phyloP scores from a whole-genome alignment of 2,329 filamentous ascomycete genomes.

The Chrysosphaeria jannelii region DNA sequence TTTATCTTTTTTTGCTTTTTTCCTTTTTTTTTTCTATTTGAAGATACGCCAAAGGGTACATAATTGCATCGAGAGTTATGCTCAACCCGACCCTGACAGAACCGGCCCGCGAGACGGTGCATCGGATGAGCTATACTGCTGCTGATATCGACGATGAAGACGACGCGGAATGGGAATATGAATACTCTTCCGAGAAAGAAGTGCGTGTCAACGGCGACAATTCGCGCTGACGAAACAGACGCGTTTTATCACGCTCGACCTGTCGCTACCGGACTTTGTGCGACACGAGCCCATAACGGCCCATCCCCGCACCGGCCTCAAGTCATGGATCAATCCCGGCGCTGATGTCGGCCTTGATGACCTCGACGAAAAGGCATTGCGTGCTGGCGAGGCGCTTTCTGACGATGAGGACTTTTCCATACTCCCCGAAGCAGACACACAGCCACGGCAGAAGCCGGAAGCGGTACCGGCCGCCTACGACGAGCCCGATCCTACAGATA shows the following conservation, averaged over 20 bases:
- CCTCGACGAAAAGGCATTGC: slow-evolving; percentile 3
- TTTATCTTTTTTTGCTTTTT: too few species aligned
- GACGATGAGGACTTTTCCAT: slow-evolving; percentile 1
- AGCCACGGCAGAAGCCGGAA: slow-evolving; percentile 5
- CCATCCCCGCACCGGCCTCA: slow-evolving; percentile 15
- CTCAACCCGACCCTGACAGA: too few species aligned
- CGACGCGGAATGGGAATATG: slow-evolving; percentile 34
- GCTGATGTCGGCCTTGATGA: slow-evolving; percentile 3
- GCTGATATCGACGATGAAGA: slow-evolving; percentile 15
- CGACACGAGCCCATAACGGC: slow-evolving; percentile 11
- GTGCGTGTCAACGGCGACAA: too few species aligned
- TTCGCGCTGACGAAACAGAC: too few species aligned
- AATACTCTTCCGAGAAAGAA: slow-evolving; percentile 36
- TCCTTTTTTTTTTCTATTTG: slow-evolving; percentile 1
- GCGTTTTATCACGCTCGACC: slow-evolving; percentile 31
- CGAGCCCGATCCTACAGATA: slow-evolving; percentile 10
- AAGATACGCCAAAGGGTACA: too few species aligned
- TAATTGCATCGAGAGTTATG: too few species aligned
- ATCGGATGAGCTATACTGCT: too few species aligned
- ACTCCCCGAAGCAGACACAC: too few species aligned
- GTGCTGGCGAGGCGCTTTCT: background rate
- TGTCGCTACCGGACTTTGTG: slow-evolving; percentile 28
- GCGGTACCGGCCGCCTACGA: slow-evolving; percentile 5
- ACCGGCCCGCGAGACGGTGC: too few species aligned
- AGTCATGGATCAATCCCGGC: slow-evolving; percentile 11